Base-by-base conservation (phyloP, 2,329 filamentous ascomycete species). In the Stromatinia cepivora region DNA sequence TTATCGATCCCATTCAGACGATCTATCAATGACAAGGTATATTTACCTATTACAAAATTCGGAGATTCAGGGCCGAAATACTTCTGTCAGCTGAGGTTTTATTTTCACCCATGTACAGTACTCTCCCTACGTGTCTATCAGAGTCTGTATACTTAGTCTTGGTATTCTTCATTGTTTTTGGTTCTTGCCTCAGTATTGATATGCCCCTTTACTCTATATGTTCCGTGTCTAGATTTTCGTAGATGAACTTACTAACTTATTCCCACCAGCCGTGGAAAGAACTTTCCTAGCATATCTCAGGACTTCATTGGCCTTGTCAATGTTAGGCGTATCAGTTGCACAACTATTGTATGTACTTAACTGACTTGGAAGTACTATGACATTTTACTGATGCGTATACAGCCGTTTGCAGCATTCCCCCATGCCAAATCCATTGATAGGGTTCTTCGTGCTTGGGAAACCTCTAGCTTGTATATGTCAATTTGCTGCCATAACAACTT, bases 251-350 rank as follows among this genome's bases (percentile, higher is more conserved):
- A 67, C 69, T 73, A 65, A 72, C 69, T 45, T 34, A 31, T 46
- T 9, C 31, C 22, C 46, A n/a, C 11, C 74, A 92, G 90, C 91
- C 50, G 85, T 92, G 67, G 90, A 93, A 79, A 83, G 90, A 69
- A 93, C 90, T 25, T 93, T 90, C 76, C 85, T 93, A 25, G 89
- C 85, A 42, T 93, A 92, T 78, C 83, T 92, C 42, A 86, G 90
- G 28, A 93, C 90, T 1, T 91, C 89, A 0, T 79, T 91, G 50
- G 83, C 86, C n/a, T 82, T 92, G 52, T 88, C 89, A 20, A 89
- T 92, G 80, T 81, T 88, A 28, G 89, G 90, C 25, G 86, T 90
- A 3, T 74, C 87, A 4, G 84, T 90, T 39, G 87, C 89, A 0
- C 90, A 93, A 76, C 84, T 93, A 10, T 92, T 91, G 76, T 71